A percentile compares a stretch with the other conserved stretches of the same genome.
Evolutionary conservation across 78 protist species (phyloP).

Genomic region (Bodo saltans): DNA sequence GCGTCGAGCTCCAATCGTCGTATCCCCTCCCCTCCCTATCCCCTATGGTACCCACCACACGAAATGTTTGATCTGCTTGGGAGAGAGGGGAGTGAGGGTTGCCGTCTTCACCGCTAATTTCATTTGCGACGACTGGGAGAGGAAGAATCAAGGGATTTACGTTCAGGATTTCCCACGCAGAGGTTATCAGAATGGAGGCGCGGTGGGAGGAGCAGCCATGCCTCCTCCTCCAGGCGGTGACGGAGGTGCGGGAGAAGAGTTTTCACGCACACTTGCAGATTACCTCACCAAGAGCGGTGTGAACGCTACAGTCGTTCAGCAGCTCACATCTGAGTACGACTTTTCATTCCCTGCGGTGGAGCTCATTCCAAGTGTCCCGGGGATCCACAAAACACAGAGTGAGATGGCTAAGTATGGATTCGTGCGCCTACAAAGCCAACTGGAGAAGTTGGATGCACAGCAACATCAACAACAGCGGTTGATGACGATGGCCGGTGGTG

Average conservation of each 20-base stretch:
- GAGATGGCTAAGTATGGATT: background rate
- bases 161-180: background rate
- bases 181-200: background rate
- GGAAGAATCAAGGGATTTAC: background rate
- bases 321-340: background rate
- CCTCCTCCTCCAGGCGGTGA: too few relatives aligned
- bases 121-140: background rate
- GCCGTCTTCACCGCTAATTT: background rate
- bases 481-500: background rate
- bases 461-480: background rate
- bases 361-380: background rate
- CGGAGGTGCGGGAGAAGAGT: too few relatives aligned
- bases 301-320: background rate
- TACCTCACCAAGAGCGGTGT: background rate
- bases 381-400: background rate
- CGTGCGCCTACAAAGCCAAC: background rate
- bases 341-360: background rate
- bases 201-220: background rate
- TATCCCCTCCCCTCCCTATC: background rate
- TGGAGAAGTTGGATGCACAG: too few relatives aligned
- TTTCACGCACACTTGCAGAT: background rate
- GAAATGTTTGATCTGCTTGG: too few relatives aligned
- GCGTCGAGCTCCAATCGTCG: background rate
- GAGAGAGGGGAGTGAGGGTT: background rate
- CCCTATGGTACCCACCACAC: background rate